Percentiles rank a stretch among this genome's conserved stretches.
Conservation (phyloP, 345 rosid genomes). For the Eucalyptus dawsonii region DNA sequence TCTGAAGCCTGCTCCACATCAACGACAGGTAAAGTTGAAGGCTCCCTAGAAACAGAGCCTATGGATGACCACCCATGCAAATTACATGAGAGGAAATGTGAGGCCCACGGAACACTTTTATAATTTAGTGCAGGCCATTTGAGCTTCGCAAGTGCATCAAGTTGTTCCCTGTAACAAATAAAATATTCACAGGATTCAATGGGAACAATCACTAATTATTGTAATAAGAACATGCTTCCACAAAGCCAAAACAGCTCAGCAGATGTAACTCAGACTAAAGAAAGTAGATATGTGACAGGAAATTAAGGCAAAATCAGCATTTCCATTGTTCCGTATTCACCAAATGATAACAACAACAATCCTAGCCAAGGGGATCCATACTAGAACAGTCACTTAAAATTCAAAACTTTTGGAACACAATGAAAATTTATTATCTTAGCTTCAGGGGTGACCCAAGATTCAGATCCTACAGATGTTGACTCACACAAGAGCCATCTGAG, state of each 20-base stretch:
- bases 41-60: slow-evolving; percentile 25
- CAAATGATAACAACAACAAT: background rate
- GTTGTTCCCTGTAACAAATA: slow-evolving; percentile 89
- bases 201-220: background rate
- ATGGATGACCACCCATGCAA: slow-evolving; percentile 58
- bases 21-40: slow-evolving; percentile 20
- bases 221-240: background rate
- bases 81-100: slow-evolving; percentile 55
- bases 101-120: slow-evolving; percentile 70
- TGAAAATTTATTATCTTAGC: background rate
- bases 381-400: background rate
- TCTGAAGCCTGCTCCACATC: slow-evolving; percentile 38
- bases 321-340: background rate
- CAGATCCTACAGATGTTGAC: slow-evolving; percentile 41
- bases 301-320: background rate
- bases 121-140: slow-evolving; percentile 60
- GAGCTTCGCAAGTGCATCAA: slow-evolving; percentile 66
- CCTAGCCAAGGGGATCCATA: background rate
- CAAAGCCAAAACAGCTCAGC: background rate
- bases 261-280: background rate
- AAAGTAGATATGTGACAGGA: background rate
- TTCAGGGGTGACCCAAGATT: slow-evolving; percentile 8
- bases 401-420: background rate
- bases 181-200: slow-evolving; percentile 28
- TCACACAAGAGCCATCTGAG: slow-evolving; percentile 72